A percentile compares a stretch with the other conserved stretches of the same genome.
These are phyloP conservation scores for Daucus carota DNA, from an alignment of 129 eudicot genomes.

Conservation along the genomic window DH1_v3.0 NC_030384.2:33688501-33689000, in stretches of 20 bases:
- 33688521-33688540: no score
- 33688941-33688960: slow-evolving; percentile 94
- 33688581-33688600: no score
- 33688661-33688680: neutral
- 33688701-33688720: no score
- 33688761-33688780: no score
- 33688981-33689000: slow-evolving; percentile 95
- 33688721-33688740: neutral
- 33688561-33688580: no score
- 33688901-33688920: slow-evolving; percentile 75
- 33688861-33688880: neutral
- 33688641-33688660: no score
- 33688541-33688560: no score
- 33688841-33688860: neutral
- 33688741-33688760: neutral
- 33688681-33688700: neutral
- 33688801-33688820: neutral
- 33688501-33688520: no score
- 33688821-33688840: neutral
- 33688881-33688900: slow-evolving; percentile 82
- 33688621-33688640: no score
- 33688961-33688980: slow-evolving; percentile 82
- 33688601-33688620: neutral
- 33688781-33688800: no score
- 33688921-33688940: slow-evolving; percentile 71